Percentiles rank a stretch among this genome's conserved stretches.
Evolutionary conservation across 176 grass and related monocot species (phyloP).

Genomic region (Ensete ventricosum): DNA sequence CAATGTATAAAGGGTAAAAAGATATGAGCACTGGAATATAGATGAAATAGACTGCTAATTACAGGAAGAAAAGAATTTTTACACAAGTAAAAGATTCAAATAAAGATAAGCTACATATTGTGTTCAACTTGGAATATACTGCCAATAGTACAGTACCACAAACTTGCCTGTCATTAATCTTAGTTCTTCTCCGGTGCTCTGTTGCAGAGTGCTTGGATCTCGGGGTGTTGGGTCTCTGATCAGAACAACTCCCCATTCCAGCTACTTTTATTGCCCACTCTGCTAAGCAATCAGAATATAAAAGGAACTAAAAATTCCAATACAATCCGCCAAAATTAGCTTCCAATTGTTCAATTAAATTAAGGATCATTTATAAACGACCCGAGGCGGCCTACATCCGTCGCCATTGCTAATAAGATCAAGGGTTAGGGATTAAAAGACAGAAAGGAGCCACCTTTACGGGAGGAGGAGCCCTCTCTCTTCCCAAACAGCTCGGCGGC

Average conservation of each 20-base stretch:
- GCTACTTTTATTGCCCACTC: constrained; percentile 44
- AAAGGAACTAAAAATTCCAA: background rate
- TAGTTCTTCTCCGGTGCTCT: constrained; percentile 85
- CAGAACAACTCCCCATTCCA: constrained; percentile 51
- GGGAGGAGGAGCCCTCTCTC: background rate
- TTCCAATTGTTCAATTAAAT: too few relatives aligned
- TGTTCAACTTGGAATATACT: too few relatives aligned
- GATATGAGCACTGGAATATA: too few relatives aligned
- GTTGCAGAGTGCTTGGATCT: constrained; percentile 93
- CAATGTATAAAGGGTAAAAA: too few relatives aligned
- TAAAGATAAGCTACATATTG: background rate
- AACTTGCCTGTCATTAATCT: constrained; percentile 91
- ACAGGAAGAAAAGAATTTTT: background rate
- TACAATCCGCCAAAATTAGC: too few relatives aligned
- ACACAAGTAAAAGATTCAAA: background rate
- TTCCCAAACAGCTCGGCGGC: background rate
- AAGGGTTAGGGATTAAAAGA: background rate
- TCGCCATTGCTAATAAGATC: too few relatives aligned
- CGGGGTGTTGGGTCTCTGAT: constrained; percentile 71
- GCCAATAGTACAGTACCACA: background rate
- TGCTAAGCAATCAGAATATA: background rate
- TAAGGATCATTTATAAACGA: too few relatives aligned
- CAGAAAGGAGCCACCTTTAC: background rate
- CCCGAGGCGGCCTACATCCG: too few relatives aligned
- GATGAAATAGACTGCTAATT: background rate